phyloP scores from a whole-genome alignment of 306 rosid genomes.

The Lotus japonicus region DNA sequence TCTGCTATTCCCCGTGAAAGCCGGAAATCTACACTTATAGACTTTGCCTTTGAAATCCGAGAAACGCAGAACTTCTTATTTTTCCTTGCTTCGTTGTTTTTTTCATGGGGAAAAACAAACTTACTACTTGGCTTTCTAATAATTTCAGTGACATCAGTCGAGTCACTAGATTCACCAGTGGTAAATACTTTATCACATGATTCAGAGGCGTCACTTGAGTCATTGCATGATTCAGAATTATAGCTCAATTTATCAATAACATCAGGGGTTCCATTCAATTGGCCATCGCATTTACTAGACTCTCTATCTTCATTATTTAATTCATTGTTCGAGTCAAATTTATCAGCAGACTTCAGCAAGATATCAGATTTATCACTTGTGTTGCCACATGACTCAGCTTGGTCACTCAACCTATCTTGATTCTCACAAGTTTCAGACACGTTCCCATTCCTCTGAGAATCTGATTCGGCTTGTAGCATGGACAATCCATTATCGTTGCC shows the following conservation, averaged over 20 bases:
- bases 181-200: conserved; percentile 48
- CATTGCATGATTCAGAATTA: conserved; percentile 58
- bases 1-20: conserved; percentile 94
- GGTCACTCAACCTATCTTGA: conserved; percentile 13
- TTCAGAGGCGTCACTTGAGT: conserved; percentile 55
- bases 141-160: conserved; percentile 42
- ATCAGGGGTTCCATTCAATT: conserved; percentile 50
- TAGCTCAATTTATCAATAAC: conserved; percentile 37
- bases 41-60: conserved; percentile 70
- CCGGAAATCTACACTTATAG: conserved; percentile 88
- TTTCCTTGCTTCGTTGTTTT: conserved; percentile 54
- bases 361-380: conserved; percentile 42
- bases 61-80: conserved; percentile 70
- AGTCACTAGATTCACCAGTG: conserved; percentile 30
- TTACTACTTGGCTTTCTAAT: conserved; percentile 40
- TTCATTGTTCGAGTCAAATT: conserved; percentile 31
- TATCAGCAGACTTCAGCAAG: conserved; percentile 34
- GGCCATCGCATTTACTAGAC: conserved; percentile 34
- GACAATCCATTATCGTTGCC: conserved; percentile 25
- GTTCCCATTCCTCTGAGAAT: conserved; percentile 25
- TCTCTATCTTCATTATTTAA: conserved; percentile 34
- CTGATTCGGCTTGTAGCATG: conserved; percentile 26
- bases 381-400: conserved; percentile 30
- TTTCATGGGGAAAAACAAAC: conserved; percentile 30
- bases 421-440: conserved; percentile 24